A percentile compares a stretch with the other conserved stretches of the same genome.
phyloP scores from a whole-genome alignment of 1,284 basidiomycete genomes.

The Marasmius tenuissimus region DNA sequence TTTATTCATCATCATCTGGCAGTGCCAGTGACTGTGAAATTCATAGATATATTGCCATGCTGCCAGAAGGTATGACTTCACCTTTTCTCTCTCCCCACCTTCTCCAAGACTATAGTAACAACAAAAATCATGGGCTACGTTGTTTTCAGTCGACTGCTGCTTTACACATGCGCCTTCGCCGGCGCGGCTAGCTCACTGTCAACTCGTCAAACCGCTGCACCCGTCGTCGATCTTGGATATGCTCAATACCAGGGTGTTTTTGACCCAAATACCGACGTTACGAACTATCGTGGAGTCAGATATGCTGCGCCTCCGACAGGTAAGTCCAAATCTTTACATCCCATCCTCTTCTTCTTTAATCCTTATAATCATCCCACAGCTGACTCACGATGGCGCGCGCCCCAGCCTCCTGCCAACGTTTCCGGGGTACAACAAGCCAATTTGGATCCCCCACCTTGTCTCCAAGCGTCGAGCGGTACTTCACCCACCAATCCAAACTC shows the following conservation, averaged over 20 bases:
- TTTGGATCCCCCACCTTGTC: slow-evolving; percentile 28
- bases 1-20: too few relatives aligned
- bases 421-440: slow-evolving; percentile 33
- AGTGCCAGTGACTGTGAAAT: too few relatives aligned
- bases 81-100: too few relatives aligned
- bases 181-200: too few relatives aligned
- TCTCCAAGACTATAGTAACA: too few relatives aligned
- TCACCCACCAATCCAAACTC: slow-evolving; percentile 23
- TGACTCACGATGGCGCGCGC: slow-evolving; percentile 33
- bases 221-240: slow-evolving; percentile 39
- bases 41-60: too few relatives aligned
- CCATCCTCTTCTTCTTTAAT: background rate
- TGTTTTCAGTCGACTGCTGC: too few relatives aligned
- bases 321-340: slow-evolving; percentile 4
- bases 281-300: slow-evolving; percentile 39
- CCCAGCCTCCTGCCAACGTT: slow-evolving; percentile 26
- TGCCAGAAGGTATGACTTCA: too few relatives aligned
- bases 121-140: too few relatives aligned
- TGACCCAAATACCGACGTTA: slow-evolving; percentile 30
- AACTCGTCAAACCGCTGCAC: background rate
- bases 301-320: slow-evolving; percentile 41
- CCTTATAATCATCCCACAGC: slow-evolving; percentile 15
- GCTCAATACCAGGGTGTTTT: slow-evolving; percentile 34
- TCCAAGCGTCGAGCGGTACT: slow-evolving; percentile 19
- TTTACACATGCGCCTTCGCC: too few relatives aligned